phyloP scores from a whole-genome alignment of 73 alveolate species.

The Paramecium octaurelia region DNA sequence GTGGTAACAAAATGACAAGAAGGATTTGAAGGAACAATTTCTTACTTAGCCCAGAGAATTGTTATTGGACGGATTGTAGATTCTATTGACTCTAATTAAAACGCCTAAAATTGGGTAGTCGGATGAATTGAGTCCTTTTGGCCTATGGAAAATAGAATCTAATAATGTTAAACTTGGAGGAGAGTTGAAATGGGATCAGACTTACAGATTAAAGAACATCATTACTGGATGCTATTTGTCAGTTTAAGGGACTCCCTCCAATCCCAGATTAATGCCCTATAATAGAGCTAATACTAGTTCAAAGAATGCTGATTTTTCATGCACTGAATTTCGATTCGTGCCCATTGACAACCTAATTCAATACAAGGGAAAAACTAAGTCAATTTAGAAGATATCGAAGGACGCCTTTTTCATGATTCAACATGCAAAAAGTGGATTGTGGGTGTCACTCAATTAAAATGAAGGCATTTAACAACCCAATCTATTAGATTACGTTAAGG shows the following conservation, averaged over 20 bases:
- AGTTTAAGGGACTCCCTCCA: neutral
- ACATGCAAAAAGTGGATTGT: slow-evolving; percentile 38
- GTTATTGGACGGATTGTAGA: neutral
- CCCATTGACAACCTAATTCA: slow-evolving; percentile 52
- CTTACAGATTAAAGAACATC: slow-evolving; percentile 46
- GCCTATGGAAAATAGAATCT: slow-evolving; percentile 56
- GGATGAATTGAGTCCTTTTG: slow-evolving; percentile 40
- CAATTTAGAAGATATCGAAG: slow-evolving; percentile 28
- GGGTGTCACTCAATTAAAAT: slow-evolving; percentile 17
- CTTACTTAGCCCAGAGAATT: neutral
- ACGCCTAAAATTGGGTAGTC: neutral
- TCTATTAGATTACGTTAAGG: neutral
- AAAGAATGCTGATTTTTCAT: neutral
- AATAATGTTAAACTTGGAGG: slow-evolving; percentile 46
- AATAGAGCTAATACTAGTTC: neutral
- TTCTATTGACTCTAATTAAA: neutral
- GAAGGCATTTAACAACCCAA: neutral
- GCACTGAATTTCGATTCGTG: slow-evolving; percentile 13
- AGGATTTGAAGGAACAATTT: neutral
- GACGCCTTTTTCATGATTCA: slow-evolving; percentile 48
- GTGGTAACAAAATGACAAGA: neutral
- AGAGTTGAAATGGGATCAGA: slow-evolving; percentile 49
- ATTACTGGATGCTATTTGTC: slow-evolving; percentile 50
- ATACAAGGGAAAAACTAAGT: slow-evolving; percentile 27
- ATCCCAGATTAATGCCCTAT: neutral